A percentile compares a stretch with the other conserved stretches of the same genome.
These are phyloP conservation scores for Ceratocystis eucalypticola DNA, from an alignment of 2,329 filamentous ascomycete genomes.

Conservation along the genomic window DNA sequence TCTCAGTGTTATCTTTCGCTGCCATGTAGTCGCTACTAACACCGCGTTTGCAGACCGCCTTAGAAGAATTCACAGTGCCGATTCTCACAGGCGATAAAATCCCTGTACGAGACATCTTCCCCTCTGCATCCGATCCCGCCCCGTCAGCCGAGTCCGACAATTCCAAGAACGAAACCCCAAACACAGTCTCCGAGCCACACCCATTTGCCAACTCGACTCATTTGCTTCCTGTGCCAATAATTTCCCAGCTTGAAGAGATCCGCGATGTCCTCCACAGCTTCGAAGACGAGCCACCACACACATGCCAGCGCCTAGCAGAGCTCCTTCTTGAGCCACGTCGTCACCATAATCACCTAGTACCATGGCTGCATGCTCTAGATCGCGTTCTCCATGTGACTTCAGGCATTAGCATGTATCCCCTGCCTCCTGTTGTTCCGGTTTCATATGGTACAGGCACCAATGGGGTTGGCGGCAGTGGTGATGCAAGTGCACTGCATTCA, in stretches of 20 bases:
- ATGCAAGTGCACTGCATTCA: slow-evolving; percentile 23
- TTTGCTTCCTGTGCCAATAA: slow-evolving; percentile 49
- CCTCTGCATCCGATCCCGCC: slow-evolving; percentile 21
- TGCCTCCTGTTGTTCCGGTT: slow-evolving; percentile 49
- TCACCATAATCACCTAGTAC: slow-evolving; percentile 68
- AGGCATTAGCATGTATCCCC: slow-evolving; percentile 63
- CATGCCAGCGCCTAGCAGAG: slow-evolving; percentile 82
- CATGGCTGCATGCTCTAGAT: slow-evolving; percentile 83
- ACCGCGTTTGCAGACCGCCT: neutral
- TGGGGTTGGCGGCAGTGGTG: slow-evolving; percentile 26
- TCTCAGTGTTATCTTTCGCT: neutral
- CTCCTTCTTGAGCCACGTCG: slow-evolving; percentile 61
- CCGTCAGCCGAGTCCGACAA: slow-evolving; percentile 26
- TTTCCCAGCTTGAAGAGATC: slow-evolving; percentile 48
- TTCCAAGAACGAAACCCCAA: slow-evolving; percentile 24
- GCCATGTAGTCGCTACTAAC: neutral
- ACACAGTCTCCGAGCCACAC: slow-evolving; percentile 20
- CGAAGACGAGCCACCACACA: slow-evolving; percentile 66
- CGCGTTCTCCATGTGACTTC: slow-evolving; percentile 85
- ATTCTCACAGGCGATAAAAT: slow-evolving; percentile 14
- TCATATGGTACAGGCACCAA: slow-evolving; percentile 49
- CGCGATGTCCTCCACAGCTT: slow-evolving; percentile 54
- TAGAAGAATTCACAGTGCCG: slow-evolving; percentile 12
- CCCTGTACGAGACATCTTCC: slow-evolving; percentile 14
- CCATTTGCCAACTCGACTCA: slow-evolving; percentile 25